Base-by-base conservation (phyloP, 108 stramenopile species). In the Pseudonitzschia multistriata region DNA sequence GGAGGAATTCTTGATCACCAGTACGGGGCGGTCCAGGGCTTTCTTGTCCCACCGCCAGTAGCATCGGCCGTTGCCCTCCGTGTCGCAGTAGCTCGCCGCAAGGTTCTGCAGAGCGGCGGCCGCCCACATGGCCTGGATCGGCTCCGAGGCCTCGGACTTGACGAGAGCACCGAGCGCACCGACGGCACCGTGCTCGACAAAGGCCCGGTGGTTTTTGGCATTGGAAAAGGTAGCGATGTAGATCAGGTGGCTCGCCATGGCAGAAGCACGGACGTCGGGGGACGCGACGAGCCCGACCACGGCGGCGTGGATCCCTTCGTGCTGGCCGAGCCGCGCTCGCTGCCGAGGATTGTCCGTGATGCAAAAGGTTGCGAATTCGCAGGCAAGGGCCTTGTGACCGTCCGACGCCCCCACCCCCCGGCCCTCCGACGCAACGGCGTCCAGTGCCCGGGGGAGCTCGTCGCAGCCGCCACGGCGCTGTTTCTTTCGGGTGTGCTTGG, bases 91-190 rank as follows among this genome's bases (percentile, higher is more conserved):
- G 48, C 31, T 31, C 25, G 76, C 76, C 13, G 70, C 76, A 28
- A 77, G 31, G 33, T 77, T 77, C 40, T 77, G 76, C 34, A 77
- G 28, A 28, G 76, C 76, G 47, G 76, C 69, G 22, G 70, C 70
- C 21, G 70, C 30, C 76, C 76, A 77, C 76, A 77, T 77, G 27
- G 34, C 35, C 24, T 67, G 66, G 49, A 67, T 30, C 13, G 47
- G 47, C 25, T 21, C 42, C 19, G 40, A 31, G 10, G 31, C 45
- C 15, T 55, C 54, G 22, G 42, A 21, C 29, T 61, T 37, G 28
- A 71, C 21, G 25, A 62, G 42, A 14, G 17, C 40, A 15, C 29
- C 39, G 28, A 71, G 61, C 42, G 34, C 42, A 29, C 24, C 61
- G 10, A 71, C 42, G 17, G 70, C 70, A 25, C 70, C 70, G 2